Evolutionary conservation across 176 grass and related monocot genomes (phyloP).

Genomic region (Olyra latifolia): DNA sequence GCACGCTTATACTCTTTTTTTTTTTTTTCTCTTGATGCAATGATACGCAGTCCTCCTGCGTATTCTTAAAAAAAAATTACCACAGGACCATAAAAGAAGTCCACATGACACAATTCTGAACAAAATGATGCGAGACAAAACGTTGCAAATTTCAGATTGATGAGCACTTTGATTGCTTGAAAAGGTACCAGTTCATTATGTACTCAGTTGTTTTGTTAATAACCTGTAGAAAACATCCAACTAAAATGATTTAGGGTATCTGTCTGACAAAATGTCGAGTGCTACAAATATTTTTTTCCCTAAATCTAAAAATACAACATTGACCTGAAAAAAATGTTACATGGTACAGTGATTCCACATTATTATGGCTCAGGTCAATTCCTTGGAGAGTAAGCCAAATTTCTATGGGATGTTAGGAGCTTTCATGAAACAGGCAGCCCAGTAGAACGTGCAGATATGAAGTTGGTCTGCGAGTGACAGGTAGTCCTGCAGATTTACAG

Average conservation of each 20-base stretch:
- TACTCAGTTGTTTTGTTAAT: not conserved
- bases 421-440: not conserved
- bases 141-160: not conserved
- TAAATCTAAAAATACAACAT: constrained; percentile 37
- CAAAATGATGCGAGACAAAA: not conserved
- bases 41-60: too few relatives aligned
- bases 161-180: not conserved
- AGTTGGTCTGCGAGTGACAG: not conserved
- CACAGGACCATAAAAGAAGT: not conserved
- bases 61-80: too few relatives aligned
- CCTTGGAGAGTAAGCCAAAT: constrained; percentile 15
- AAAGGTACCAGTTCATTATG: not conserved
- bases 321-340: not conserved
- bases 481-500: not conserved
- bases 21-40: too few relatives aligned
- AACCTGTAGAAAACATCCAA: not conserved
- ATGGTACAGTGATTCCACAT: constrained; percentile 1
- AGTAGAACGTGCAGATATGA: constrained; percentile 20
- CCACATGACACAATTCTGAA: not conserved
- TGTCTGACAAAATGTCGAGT: not conserved
- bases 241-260: not conserved
- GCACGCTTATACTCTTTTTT: too few relatives aligned
- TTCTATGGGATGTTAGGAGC: not conserved
- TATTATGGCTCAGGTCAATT: constrained; percentile 21
- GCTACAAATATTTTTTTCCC: constrained; percentile 14